phyloP scores from a whole-genome alignment of 1,139 yeast genomes.

The Yamadazyma mexicana region DNA sequence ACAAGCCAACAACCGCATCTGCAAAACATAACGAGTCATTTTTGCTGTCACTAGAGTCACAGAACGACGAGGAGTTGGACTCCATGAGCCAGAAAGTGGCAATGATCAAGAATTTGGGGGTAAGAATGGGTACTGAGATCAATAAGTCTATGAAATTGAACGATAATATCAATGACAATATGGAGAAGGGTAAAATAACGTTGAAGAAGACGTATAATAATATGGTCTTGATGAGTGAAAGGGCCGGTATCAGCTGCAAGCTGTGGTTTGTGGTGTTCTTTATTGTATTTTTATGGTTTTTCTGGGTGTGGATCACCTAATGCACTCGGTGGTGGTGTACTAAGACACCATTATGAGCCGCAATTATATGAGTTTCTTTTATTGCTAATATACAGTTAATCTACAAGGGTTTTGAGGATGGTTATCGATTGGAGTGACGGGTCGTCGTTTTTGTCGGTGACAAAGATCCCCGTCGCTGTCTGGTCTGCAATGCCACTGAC shows the following conservation, averaged over 20 bases:
- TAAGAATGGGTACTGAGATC: constrained; percentile 82
- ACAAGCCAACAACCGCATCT: constrained; percentile 28
- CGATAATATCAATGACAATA: constrained; percentile 50
- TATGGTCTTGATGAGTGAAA: constrained; percentile 80
- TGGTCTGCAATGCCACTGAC: constrained; percentile 5
- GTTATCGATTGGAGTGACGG: constrained; percentile 7
- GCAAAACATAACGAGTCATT: constrained; percentile 56
- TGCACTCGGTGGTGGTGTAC: not conserved
- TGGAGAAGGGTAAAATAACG: constrained; percentile 45
- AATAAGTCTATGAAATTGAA: constrained; percentile 68
- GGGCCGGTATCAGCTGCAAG: constrained; percentile 78
- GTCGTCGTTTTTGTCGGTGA: constrained; percentile 7
- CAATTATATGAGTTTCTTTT: not conserved
- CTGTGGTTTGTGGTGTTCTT: constrained; percentile 73
- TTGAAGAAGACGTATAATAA: constrained; percentile 67
- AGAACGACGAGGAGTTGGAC: constrained; percentile 75
- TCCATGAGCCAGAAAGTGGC: constrained; percentile 70
- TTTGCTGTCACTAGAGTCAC: constrained; percentile 75
- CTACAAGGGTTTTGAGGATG: constrained; percentile 10
- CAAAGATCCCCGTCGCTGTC: constrained; percentile 11
- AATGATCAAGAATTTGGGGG: constrained; percentile 68
- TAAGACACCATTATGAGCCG: not conserved
- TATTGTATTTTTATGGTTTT: constrained; percentile 64
- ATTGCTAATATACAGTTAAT: constrained; percentile 3
- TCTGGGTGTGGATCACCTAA: constrained; percentile 71